Evolutionary conservation across 75 land plant genomes (phyloP), one percentile per base, ranked within the genome.

Genomic region (Adiantum capillusveneris): DNA sequence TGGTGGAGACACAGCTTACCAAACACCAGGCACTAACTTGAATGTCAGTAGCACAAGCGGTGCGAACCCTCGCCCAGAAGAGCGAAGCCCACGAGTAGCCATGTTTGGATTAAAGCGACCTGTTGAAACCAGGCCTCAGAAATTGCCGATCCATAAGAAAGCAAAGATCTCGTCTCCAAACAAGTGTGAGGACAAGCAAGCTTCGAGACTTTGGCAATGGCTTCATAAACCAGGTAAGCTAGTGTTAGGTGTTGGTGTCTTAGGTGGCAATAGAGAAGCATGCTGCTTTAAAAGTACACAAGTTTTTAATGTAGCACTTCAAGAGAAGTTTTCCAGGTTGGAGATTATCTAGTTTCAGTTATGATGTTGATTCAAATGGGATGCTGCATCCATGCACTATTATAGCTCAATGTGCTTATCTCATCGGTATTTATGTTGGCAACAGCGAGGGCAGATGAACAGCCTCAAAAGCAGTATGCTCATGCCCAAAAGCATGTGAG

Each of bases 211-310:
- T 25, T 53, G 25, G 55, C 55, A 26, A 25, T 53, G 55, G 25
- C 55, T 53, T 53, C 55, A 24, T 22, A 25, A 24, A 26, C 28
- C 55, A 53, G 55, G 55, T 53, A 14, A 19, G 51, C 43, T 9
- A 9, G 9, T 46, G 6, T 3, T 46, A 18, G 22, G 14, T n/a
- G 14, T 46, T n/a, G 50, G 50, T n/a, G 22, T 46, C 50, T 2
- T 46, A n/a, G n/a, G n/a, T n/a, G n/a, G n/a, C n/a, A n/a, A n/a
- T n/a, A n/a, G n/a, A n/a, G n/a, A n/a, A n/a, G n/a, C n/a, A n/a
- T n/a, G n/a, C n/a, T n/a, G n/a, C n/a, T n/a, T n/a, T n/a, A n/a
- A n/a, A n/a, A n/a, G n/a, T n/a, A n/a, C n/a, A n/a, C n/a, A n/a
- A n/a, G n/a, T n/a, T n/a, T n/a, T n/a, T n/a, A n/a, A n/a, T n/a